A percentile compares a stretch with the other conserved stretches of the same genome.
These are phyloP conservation scores for Cladophialophora immunda DNA, from an alignment of 2,329 filamentous ascomycete genomes.

Conservation along the genomic window DNA sequence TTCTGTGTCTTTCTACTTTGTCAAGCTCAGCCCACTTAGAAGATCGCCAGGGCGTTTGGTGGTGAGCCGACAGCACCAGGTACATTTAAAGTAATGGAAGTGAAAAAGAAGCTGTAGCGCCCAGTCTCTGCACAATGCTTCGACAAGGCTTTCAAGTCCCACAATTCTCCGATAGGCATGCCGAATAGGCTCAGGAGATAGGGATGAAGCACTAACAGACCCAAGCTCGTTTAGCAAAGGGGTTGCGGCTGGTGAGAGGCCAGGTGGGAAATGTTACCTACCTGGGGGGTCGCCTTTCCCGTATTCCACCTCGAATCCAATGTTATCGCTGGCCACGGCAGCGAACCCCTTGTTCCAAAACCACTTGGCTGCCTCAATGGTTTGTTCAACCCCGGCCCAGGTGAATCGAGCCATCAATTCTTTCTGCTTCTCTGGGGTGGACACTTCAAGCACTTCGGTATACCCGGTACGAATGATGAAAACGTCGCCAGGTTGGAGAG, in stretches of 20 bases:
- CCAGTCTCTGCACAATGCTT: conserved; percentile 46
- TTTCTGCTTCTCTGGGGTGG: conserved; percentile 46
- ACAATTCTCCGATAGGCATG: conserved; percentile 55
- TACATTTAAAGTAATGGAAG: conserved; percentile 20
- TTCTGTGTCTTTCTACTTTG: too few species aligned
- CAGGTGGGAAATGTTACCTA: too few species aligned
- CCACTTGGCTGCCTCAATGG: conserved; percentile 61
- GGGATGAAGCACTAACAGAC: conserved; percentile 51
- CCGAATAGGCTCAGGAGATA: conserved; percentile 59
- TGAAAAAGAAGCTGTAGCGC: conserved; percentile 57
- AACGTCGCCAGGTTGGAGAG: conserved; percentile 68
- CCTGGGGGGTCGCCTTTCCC: not conserved
- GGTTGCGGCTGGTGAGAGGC: too few species aligned
- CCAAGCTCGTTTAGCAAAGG: too few species aligned
- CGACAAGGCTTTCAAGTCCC: conserved; percentile 51
- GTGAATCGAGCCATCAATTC: conserved; percentile 41
- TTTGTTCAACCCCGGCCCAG: conserved; percentile 60
- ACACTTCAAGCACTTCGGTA: conserved; percentile 64
- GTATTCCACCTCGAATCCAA: conserved; percentile 55
- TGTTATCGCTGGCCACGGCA: conserved; percentile 65
- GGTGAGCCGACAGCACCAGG: not conserved
- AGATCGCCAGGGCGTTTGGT: not conserved
- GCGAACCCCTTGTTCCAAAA: conserved; percentile 67
- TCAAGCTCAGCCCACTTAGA: not conserved
- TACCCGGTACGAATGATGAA: conserved; percentile 73